phyloP scores from a whole-genome alignment of 108 stramenopile genomes.

The Nitzschia sp. region DNA sequence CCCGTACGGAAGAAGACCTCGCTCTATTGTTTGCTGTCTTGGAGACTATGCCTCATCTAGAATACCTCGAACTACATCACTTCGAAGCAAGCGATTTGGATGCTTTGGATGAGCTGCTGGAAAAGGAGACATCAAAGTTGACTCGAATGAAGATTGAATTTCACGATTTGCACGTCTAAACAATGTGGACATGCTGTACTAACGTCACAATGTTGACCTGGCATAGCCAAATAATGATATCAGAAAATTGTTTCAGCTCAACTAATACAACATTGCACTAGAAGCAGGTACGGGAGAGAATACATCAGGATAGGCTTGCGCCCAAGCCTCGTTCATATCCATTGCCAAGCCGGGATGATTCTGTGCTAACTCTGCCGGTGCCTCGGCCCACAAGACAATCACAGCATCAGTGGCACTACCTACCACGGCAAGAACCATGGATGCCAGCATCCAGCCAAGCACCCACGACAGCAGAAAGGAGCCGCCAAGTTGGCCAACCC shows the following conservation, averaged over 20 bases:
- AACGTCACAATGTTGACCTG: background rate
- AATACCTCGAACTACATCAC: background rate
- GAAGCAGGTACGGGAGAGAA: conserved; percentile 4
- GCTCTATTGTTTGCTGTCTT: background rate
- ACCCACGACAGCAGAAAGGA: conserved; percentile 35
- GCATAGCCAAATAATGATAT: background rate
- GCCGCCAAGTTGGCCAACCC: background rate
- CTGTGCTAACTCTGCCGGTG: conserved; percentile 42
- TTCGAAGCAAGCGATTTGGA: conserved; percentile 2
- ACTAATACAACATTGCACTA: background rate
- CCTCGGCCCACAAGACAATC: conserved; percentile 81
- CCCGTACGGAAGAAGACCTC: conserved; percentile 5
- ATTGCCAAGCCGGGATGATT: conserved; percentile 41
- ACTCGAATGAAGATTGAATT: background rate
- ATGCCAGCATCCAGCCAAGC: conserved; percentile 53
- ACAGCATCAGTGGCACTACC: conserved; percentile 73
- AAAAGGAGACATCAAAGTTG: background rate
- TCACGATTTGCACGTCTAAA: background rate
- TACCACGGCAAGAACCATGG: conserved; percentile 58
- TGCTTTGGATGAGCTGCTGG: conserved; percentile 4
- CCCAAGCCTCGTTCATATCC: conserved; percentile 18
- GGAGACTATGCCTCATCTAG: conserved; percentile 1
- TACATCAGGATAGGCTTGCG: conserved; percentile 5
- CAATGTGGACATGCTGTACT: background rate
- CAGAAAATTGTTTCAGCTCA: background rate